Conservation (phyloP, 1,284 basidiomycete species). For the Trametes hirsuta region DNA sequence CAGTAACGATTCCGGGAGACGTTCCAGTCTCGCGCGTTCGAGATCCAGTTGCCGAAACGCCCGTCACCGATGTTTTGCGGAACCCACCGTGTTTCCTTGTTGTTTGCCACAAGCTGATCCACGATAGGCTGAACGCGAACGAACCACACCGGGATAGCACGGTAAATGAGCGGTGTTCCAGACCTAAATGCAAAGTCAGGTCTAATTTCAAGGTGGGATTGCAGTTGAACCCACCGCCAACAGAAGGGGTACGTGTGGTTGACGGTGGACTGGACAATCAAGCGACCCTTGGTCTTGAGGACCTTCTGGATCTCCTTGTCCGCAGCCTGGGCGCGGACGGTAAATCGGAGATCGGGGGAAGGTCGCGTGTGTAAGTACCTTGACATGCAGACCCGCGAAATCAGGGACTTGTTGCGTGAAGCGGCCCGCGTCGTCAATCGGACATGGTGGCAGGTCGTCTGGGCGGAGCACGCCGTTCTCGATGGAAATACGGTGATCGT, state of each 20-base stretch:
- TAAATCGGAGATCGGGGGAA: not conserved
- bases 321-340: slow-evolving; percentile 61
- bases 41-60: slow-evolving; percentile 96
- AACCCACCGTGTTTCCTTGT: slow-evolving; percentile 94
- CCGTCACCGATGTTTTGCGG: slow-evolving; percentile 90
- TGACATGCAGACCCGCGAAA: slow-evolving; percentile 90
- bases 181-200: slow-evolving; percentile 55
- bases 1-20: slow-evolving; percentile 99
- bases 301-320: slow-evolving; percentile 95
- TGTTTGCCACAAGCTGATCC: slow-evolving; percentile 89
- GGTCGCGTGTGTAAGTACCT: slow-evolving; percentile 53
- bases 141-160: slow-evolving; percentile 97
- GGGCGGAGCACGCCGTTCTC: slow-evolving; percentile 79
- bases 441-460: slow-evolving; percentile 96
- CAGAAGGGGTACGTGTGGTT: slow-evolving; percentile 97
- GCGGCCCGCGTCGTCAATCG: slow-evolving; percentile 87
- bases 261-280: slow-evolving; percentile 88
- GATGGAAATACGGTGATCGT: slow-evolving; percentile 95
- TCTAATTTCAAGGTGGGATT: not conserved
- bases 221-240: slow-evolving; percentile 70
- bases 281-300: slow-evolving; percentile 85
- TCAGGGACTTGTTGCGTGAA: slow-evolving; percentile 93
- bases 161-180: slow-evolving; percentile 94
- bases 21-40: slow-evolving; percentile 99
- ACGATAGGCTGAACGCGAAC: slow-evolving; percentile 86